These are phyloP conservation scores for Senecio squalidus DNA, from an alignment of 140 eudicot species.

Conservation along the genomic window DNA sequence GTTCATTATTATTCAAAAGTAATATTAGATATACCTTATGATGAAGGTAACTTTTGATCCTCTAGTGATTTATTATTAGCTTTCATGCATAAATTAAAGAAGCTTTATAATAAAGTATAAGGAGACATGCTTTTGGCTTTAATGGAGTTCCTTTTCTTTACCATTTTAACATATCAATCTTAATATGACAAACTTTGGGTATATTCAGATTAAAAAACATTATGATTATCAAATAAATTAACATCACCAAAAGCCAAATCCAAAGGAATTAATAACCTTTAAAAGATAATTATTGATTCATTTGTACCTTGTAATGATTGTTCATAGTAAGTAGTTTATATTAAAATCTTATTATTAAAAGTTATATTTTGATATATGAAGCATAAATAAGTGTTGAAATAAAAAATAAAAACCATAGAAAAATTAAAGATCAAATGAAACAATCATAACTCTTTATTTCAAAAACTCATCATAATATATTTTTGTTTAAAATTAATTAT, in stretches of 20 bases:
- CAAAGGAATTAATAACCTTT: slow-evolving; percentile 2
- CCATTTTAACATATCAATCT: slow-evolving; percentile 7
- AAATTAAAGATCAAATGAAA: no score
- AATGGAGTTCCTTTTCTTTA: slow-evolving; percentile 24
- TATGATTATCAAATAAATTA: slow-evolving; percentile 16
- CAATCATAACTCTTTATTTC: no score
- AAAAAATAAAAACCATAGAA: no score
- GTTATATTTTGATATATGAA: no score
- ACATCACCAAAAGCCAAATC: slow-evolving; percentile 15
- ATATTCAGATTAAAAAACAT: background rate
- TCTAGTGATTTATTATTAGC: slow-evolving; percentile 11
- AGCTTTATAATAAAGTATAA: slow-evolving; percentile 28
- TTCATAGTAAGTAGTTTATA: no score
- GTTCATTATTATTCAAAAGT: slow-evolving; percentile 1
- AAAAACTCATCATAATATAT: no score
- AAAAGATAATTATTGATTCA: background rate
- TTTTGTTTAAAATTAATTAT: no score
- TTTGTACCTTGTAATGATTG: no score
- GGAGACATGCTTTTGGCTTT: slow-evolving; percentile 28
- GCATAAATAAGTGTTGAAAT: no score
- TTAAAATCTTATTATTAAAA: no score
- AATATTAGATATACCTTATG: slow-evolving; percentile 16
- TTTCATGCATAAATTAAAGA: slow-evolving; percentile 32
- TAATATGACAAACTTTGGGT: slow-evolving; percentile 15
- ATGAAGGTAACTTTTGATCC: slow-evolving; percentile 10